Evolutionary conservation across 169 alveolate species (phyloP), one percentile per base, ranked within the genome.

Genomic region (Plasmodium gallinaceum): DNA sequence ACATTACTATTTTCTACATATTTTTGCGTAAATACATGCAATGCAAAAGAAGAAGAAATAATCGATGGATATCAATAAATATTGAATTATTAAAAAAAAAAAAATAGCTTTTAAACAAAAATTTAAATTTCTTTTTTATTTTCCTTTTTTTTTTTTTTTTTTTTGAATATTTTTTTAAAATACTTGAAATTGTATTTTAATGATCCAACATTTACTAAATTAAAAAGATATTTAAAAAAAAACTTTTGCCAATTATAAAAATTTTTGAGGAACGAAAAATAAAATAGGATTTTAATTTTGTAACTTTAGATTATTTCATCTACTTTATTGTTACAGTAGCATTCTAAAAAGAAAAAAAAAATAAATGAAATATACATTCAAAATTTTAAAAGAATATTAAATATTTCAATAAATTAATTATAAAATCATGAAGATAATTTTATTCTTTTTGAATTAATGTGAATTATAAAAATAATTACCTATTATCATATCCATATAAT

Each of bases 401-500:
- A 7, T 32, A 72, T 20, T n/a, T n/a, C n/a, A n/a, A 26, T 54
- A 54, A 7, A 37, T 24, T 3, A 10, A 48, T 12, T 46, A 43
- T 6, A 9, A 8, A 68, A 2, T 26, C 48, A 14, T 14, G 43
- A n/a, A 32, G 39, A 43, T 42, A 75, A 74, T 12, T 26, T 46
- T 20, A 24, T 20, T 14, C 39, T 54, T n/a, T 16, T 51, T 10
- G 18, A 9, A 51, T 45, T 14, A 24, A 14, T 18, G 6, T 8
- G 14, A 65, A 16, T 10, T 32, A 65, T 22, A 26, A n/a, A 14
- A 65, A 3, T 0, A 65, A 42, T 48, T 80, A 80, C 90, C 90
- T 37, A 61, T 80, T 51, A 80, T 80, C 90, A 80, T 80, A 37
- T 80, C 90, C 90, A 80, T 80, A 45, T 80, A 80, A n/a, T 80